Evolutionary conservation across 2,329 filamentous ascomycete genomes (phyloP).

Genomic region (Stagonosporopsis vannaccii): DNA sequence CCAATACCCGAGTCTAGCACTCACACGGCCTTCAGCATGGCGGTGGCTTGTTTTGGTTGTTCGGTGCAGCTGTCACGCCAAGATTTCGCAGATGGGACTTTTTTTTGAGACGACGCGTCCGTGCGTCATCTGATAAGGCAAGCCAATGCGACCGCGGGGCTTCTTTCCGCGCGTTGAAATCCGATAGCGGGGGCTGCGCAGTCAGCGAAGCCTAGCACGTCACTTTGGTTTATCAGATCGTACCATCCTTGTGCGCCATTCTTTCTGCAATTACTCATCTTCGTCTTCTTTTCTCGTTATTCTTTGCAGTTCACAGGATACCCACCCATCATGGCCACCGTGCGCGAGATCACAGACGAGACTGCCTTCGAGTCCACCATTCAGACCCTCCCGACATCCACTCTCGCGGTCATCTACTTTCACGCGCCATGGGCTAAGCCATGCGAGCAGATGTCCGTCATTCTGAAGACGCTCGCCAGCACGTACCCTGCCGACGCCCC

Average conservation of each 20-base stretch:
- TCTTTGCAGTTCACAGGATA: background rate
- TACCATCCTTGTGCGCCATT: background rate
- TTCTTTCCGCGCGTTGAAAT: background rate
- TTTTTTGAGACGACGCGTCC: slow-evolving; percentile 8
- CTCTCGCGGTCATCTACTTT: slow-evolving; percentile 88
- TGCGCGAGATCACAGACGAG: slow-evolving; percentile 78
- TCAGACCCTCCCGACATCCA: slow-evolving; percentile 70
- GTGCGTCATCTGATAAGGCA: slow-evolving; percentile 15
- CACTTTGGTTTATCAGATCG: slow-evolving; percentile 30
- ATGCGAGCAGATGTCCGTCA: slow-evolving; percentile 90
- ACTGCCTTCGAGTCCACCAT: slow-evolving; percentile 75
- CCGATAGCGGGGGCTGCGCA: background rate
- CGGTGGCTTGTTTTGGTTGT: slow-evolving; percentile 13
- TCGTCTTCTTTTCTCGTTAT: background rate
- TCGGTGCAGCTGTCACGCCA: slow-evolving; percentile 8
- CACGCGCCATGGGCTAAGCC: slow-evolving; percentile 96
- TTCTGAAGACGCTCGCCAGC: slow-evolving; percentile 83
- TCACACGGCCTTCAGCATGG: slow-evolving; percentile 45
- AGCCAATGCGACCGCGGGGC: slow-evolving; percentile 2
- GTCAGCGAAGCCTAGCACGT: background rate
- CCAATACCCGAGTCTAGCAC: background rate
- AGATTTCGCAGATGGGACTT: slow-evolving; percentile 16
- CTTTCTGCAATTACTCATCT: background rate
- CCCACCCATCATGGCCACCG: slow-evolving; percentile 54
- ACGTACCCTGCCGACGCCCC: slow-evolving; percentile 78